Conservation (phyloP, 805 yeast species). For the Lachancea nothofagi region DNA sequence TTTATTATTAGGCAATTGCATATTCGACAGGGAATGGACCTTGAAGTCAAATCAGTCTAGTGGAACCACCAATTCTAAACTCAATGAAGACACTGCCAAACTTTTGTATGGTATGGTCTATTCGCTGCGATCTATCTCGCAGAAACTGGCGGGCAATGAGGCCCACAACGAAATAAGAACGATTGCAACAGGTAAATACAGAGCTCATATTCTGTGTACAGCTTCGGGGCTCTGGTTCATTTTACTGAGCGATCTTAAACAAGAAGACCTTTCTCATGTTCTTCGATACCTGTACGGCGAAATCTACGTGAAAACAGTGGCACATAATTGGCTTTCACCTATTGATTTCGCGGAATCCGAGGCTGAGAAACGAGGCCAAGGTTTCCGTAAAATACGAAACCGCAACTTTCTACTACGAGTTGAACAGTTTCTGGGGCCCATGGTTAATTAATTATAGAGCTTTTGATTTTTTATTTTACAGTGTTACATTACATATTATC, state of each 20-base stretch:
- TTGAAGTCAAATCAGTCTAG: conserved; percentile 28
- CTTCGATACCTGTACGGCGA: conserved; percentile 30
- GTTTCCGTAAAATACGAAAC: conserved; percentile 29
- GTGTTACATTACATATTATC: conserved; percentile 14
- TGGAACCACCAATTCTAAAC: conserved; percentile 46
- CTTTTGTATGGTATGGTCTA: conserved; percentile 79
- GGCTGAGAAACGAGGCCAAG: conserved; percentile 30
- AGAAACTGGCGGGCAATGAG: conserved; percentile 40
- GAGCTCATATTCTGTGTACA: conserved; percentile 76
- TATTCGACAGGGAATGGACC: conserved; percentile 72
- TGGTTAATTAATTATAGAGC: conserved; percentile 19
- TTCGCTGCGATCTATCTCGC: conserved; percentile 70
- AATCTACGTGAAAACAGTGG: conserved; percentile 29
- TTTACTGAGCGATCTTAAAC: conserved; percentile 56
- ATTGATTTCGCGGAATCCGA: conserved; percentile 30
- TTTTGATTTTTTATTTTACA: not conserved
- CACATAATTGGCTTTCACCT: conserved; percentile 29
- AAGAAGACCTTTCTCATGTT: conserved; percentile 25
- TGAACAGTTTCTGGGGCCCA: conserved; percentile 30
- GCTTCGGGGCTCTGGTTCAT: conserved; percentile 74
- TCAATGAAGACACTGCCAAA: conserved; percentile 67
- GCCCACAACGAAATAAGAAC: conserved; percentile 31
- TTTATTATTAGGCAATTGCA: conserved; percentile 56
- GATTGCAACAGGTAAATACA: conserved; percentile 65
- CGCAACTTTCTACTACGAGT: conserved; percentile 24